These are phyloP conservation scores for Apiospora malaysiana DNA, from an alignment of 2,329 filamentous ascomycete genomes.

Conservation along the genomic window DNA sequence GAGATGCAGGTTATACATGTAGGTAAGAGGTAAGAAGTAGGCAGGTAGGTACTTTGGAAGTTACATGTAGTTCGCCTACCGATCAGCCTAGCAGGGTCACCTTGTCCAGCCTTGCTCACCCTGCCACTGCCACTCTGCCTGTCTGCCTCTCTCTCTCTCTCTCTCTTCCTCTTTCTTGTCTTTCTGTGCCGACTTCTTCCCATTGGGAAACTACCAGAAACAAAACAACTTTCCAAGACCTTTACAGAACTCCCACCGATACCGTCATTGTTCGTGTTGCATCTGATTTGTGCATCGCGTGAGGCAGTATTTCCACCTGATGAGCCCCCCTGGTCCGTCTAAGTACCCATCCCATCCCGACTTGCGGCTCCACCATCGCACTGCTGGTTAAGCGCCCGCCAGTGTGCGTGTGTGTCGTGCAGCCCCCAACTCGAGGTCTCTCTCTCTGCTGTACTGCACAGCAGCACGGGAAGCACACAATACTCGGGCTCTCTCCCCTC, in stretches of 20 bases:
- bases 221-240: not conserved
- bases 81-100: slow-evolving; percentile 4
- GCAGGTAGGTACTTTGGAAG: not conserved
- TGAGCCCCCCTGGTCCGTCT: not conserved
- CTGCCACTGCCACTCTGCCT: not conserved
- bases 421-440: not conserved
- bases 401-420: not conserved
- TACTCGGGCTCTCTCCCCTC: slow-evolving; percentile 12
- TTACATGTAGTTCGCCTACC: slow-evolving; percentile 1
- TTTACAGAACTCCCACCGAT: not conserved
- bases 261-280: not conserved
- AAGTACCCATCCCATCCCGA: not conserved
- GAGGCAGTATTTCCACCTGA: slow-evolving; percentile 16
- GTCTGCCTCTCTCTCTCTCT: too few relatives aligned
- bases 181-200: not conserved
- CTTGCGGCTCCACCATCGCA: not conserved
- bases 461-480: slow-evolving; percentile 14
- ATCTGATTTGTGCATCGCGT: slow-evolving; percentile 1
- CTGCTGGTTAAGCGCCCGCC: not conserved
- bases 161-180: not conserved
- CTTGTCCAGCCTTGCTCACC: slow-evolving; percentile 19
- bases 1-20: too few relatives aligned
- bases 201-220: not conserved
- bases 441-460: not conserved
- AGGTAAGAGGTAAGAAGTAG: too few relatives aligned